phyloP scores from a whole-genome alignment of 2,329 filamentous ascomycete genomes.

The Zymoseptoria brevis region DNA sequence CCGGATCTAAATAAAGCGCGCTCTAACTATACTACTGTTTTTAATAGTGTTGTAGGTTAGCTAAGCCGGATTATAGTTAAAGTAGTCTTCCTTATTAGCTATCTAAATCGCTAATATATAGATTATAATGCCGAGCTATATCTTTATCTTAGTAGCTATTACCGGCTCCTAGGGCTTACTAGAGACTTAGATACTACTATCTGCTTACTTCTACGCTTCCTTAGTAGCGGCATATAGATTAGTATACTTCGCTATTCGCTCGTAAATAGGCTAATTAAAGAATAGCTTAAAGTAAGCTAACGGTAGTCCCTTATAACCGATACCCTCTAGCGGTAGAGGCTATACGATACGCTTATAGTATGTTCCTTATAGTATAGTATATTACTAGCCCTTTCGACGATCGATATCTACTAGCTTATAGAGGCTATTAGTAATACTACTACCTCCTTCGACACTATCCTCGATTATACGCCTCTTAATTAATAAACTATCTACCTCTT shows the following conservation, averaged over 20 bases:
- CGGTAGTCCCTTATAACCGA: background rate
- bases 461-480: background rate
- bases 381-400: background rate
- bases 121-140: background rate
- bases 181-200: background rate
- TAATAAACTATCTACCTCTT: background rate
- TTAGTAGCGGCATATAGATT: too few relatives aligned
- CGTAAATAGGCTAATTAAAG: too few relatives aligned
- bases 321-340: background rate
- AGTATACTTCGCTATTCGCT: too few relatives aligned
- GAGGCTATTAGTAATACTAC: background rate
- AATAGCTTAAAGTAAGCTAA: background rate
- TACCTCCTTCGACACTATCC: background rate
- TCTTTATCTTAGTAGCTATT: background rate
- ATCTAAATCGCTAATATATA: conserved; percentile 2
- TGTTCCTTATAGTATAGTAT: background rate
- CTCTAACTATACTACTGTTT: too few relatives aligned
- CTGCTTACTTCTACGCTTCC: too few relatives aligned
- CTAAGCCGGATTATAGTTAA: too few relatives aligned
- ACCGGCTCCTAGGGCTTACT: background rate
- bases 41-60: too few relatives aligned
- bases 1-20: too few relatives aligned
- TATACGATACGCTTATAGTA: background rate
- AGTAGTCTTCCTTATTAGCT: background rate
- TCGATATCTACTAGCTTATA: background rate